Evolutionary conservation across 164 flowering plant genomes (phyloP).

Genomic region (Magnolia sinica): DNA sequence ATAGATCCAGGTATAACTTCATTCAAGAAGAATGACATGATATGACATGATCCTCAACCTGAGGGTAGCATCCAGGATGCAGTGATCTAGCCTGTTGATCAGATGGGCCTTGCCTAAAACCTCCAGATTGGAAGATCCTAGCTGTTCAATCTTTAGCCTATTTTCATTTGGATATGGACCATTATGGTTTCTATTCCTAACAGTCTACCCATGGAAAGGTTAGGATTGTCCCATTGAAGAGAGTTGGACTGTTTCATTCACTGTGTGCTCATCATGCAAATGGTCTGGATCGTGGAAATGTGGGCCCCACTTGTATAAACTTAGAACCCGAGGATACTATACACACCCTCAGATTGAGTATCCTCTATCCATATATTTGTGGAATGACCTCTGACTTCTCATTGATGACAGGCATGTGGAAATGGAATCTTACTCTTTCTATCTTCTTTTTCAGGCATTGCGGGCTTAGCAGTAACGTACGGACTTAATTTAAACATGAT

Average conservation of each 20-base stretch:
- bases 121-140: background rate
- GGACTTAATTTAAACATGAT: constrained; percentile 43
- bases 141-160: too few relatives aligned
- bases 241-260: background rate
- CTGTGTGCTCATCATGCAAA: background rate
- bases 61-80: background rate
- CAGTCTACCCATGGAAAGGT: background rate
- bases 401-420: background rate
- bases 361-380: background rate
- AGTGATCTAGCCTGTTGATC: background rate
- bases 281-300: background rate
- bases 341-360: background rate
- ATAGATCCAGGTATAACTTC: constrained; percentile 35
- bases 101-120: background rate
- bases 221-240: background rate
- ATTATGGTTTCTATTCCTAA: background rate
- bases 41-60: background rate
- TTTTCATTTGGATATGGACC: background rate
- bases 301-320: background rate
- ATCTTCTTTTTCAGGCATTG: constrained; percentile 29
- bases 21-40: background rate
- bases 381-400: background rate
- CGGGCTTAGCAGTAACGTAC: constrained; percentile 50
- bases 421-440: constrained; percentile 8
- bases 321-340: background rate